A percentile compares a stretch with the other conserved stretches of the same genome.
These are phyloP conservation scores for Babesia bovis DNA, from an alignment of 169 alveolate genomes.

Conservation along the genomic window DNA sequence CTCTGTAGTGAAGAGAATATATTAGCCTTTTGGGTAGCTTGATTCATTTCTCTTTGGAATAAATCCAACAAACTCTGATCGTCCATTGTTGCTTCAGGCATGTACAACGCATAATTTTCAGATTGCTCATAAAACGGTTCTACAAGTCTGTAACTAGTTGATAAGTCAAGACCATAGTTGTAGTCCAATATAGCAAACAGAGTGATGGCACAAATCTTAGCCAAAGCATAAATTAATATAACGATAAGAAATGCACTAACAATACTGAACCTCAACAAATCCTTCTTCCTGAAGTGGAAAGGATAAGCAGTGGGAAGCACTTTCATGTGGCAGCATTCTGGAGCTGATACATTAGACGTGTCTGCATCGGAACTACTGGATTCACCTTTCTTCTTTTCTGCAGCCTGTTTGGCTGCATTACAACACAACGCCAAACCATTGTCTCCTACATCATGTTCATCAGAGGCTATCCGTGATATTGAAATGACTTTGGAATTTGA, in stretches of 20 bases:
- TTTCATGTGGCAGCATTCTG: conserved; percentile 47
- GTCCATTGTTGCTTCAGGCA: not conserved
- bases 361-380: not conserved
- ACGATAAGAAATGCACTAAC: conserved; percentile 25
- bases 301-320: conserved; percentile 55
- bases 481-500: not conserved
- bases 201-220: conserved; percentile 8
- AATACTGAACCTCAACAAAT: conserved; percentile 18
- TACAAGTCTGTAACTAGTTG: conserved; percentile 5
- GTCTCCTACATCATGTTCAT: not conserved
- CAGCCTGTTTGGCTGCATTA: not conserved
- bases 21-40: not conserved
- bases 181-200: conserved; percentile 1
- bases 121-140: conserved; percentile 22
- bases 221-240: conserved; percentile 26
- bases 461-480: not conserved
- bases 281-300: conserved; percentile 42
- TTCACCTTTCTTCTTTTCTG: not conserved
- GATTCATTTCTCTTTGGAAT: not conserved
- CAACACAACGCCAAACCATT: conserved; percentile 3
- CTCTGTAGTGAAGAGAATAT: not conserved
- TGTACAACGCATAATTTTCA: not conserved
- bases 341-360: not conserved
- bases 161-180: conserved; percentile 14
- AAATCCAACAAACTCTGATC: not conserved